A percentile compares a stretch with the other conserved stretches of the same genome.
Conservation (phyloP, 495 filamentous ascomycete species). For the Tuber aestivum region DNA sequence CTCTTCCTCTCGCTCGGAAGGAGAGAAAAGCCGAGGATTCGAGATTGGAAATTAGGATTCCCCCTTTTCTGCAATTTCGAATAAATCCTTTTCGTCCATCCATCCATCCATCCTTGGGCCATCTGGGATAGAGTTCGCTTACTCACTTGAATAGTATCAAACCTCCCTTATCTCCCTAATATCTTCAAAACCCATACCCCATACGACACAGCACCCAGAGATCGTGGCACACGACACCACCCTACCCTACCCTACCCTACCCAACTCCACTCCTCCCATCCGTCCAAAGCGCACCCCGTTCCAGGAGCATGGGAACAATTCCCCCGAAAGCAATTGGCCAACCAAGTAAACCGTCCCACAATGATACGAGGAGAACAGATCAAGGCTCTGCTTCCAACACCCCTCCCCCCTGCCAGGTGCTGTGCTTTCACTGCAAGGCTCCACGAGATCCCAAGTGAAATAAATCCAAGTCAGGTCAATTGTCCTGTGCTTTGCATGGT, state of each 20-base stretch:
- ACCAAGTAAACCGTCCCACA: background rate
- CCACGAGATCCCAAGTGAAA: slow-evolving; percentile 3
- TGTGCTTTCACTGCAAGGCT: background rate
- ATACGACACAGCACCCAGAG: background rate
- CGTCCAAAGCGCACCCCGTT: background rate
- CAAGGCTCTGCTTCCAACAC: background rate
- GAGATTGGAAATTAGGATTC: background rate
- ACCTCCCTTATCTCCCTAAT: background rate
- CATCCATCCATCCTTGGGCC: background rate
- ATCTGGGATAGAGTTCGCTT: background rate
- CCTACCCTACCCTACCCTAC: background rate
- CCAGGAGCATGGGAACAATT: background rate
- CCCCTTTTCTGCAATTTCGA: too few species aligned
- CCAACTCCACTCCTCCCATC: background rate
- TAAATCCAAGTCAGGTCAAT: background rate
- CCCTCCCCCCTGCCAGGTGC: background rate
- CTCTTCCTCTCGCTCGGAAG: background rate
- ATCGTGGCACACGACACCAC: background rate
- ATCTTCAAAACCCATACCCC: background rate
- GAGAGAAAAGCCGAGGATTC: background rate
- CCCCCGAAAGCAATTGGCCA: background rate
- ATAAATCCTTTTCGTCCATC: too few species aligned
- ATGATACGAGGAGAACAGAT: background rate
- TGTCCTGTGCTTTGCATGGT: background rate
- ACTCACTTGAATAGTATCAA: background rate